Percentiles rank a stretch among this genome's conserved stretches.
Evolutionary conservation across 164 flowering plant species (phyloP).

Genomic region (Akebia trifoliata): DNA sequence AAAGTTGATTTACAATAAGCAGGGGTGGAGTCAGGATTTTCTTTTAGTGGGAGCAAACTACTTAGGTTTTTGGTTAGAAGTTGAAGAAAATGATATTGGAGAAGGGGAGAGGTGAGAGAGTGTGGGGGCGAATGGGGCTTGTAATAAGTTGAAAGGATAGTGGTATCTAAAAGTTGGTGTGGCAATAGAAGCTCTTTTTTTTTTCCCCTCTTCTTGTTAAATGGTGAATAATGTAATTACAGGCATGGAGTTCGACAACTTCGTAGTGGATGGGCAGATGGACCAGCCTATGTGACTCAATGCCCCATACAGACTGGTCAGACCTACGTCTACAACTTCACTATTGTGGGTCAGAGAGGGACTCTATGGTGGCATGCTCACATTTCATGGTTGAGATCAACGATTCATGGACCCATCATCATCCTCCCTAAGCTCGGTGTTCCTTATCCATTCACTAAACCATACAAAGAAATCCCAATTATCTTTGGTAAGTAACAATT

Average conservation of each 20-base stretch:
- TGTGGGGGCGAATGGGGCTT: no score
- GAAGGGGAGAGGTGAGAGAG: no score
- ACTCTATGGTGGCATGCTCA: constrained; percentile 23
- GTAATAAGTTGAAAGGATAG: no score
- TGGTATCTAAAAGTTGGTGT: no score
- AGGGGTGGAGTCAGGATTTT: no score
- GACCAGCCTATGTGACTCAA: constrained; percentile 20
- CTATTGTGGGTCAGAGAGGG: constrained; percentile 28
- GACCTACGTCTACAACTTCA: constrained; percentile 25
- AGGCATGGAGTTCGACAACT: constrained; percentile 23
- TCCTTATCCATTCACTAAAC: constrained; percentile 27
- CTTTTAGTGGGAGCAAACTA: no score
- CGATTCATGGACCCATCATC: constrained; percentile 14
- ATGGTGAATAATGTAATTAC: not conserved
- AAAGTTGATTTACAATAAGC: no score
- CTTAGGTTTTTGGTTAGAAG: no score
- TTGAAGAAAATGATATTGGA: no score
- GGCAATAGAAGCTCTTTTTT: not conserved
- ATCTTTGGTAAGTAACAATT: constrained; percentile 30
- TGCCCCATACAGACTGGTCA: constrained; percentile 29
- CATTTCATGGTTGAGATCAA: constrained; percentile 14
- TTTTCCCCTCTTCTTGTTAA: not conserved
- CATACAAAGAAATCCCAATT: constrained; percentile 30
- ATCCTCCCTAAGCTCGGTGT: constrained; percentile 19
- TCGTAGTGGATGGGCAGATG: constrained; percentile 19